A percentile compares a stretch with the other conserved stretches of the same genome.
Evolutionary conservation across 164 flowering plant genomes (phyloP).

Genomic region (Taxillus chinensis): DNA sequence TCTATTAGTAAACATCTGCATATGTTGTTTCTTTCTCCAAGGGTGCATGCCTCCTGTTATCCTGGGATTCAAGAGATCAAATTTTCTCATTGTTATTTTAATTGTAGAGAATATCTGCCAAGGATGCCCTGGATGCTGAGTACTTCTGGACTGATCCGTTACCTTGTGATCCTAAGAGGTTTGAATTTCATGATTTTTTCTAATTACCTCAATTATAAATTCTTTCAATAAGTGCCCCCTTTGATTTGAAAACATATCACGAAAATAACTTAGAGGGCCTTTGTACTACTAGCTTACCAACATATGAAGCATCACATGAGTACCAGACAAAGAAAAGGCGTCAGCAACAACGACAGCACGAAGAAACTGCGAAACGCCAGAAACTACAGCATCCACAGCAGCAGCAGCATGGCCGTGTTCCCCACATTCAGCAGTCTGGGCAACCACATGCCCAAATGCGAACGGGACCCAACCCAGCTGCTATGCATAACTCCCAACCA

Average conservation of each 20-base stretch:
- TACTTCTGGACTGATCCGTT: conserved; percentile 6
- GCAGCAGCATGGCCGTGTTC: background rate
- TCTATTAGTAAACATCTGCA: background rate
- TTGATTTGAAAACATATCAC: background rate
- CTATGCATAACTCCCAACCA: background rate
- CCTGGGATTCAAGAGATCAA: background rate
- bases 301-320: conserved; percentile 1
- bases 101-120: conserved; percentile 4
- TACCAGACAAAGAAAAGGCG: conserved; percentile 5
- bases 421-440: conserved; percentile 3
- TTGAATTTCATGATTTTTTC: background rate
- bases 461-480: background rate
- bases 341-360: background rate
- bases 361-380: conserved; percentile 1
- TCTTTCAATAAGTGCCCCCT: background rate
- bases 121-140: conserved; percentile 7
- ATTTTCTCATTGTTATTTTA: background rate
- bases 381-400: conserved; percentile 2
- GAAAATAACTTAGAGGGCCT: background rate
- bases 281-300: background rate
- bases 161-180: conserved; percentile 7
- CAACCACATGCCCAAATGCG: background rate
- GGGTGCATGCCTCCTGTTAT: background rate
- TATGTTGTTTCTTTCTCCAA: background rate
- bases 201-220: background rate